Percentiles rank a stretch among this genome's conserved stretches.
Evolutionary conservation across 1,139 yeast genomes (phyloP).

Genomic region (Kodamaea suecica): DNA sequence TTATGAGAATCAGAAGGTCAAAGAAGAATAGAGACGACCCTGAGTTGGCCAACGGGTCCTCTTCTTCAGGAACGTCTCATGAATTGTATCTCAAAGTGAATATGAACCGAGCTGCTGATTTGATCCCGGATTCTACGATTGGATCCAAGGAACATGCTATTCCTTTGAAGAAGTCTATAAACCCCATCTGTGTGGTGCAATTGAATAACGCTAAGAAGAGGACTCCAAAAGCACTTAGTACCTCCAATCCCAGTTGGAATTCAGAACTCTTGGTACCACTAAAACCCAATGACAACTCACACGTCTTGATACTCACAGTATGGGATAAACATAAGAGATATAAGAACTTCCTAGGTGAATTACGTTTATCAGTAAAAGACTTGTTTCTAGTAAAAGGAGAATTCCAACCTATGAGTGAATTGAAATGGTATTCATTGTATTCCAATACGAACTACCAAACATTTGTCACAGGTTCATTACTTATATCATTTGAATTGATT

Average conservation of each 20-base stretch:
- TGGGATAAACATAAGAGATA: conserved; percentile 48
- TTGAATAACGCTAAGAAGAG: conserved; percentile 30
- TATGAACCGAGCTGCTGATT: conserved; percentile 41
- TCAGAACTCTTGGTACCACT: conserved; percentile 34
- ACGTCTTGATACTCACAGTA: conserved; percentile 34
- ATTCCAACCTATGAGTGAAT: conserved; percentile 26
- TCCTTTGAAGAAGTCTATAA: conserved; percentile 21
- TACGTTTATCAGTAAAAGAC: conserved; percentile 44
- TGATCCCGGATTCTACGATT: conserved; percentile 18
- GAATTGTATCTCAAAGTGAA: conserved; percentile 30
- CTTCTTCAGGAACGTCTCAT: background rate
- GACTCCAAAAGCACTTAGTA: conserved; percentile 34
- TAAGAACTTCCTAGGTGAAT: conserved; percentile 56
- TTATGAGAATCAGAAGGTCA: conserved; percentile 8
- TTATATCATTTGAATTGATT: conserved; percentile 49
- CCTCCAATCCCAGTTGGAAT: conserved; percentile 48
- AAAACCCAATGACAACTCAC: conserved; percentile 25
- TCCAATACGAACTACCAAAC: conserved; percentile 46
- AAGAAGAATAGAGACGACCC: background rate
- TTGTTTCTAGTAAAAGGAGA: conserved; percentile 28
- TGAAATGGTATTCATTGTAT: conserved; percentile 51
- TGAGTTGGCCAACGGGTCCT: background rate
- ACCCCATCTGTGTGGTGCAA: conserved; percentile 37
- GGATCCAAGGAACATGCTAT: background rate
- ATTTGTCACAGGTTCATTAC: conserved; percentile 57